A percentile compares a stretch with the other conserved stretches of the same genome.
Evolutionary conservation across 2,329 filamentous ascomycete species (phyloP).

Genomic region (Coleophoma cylindrospora): DNA sequence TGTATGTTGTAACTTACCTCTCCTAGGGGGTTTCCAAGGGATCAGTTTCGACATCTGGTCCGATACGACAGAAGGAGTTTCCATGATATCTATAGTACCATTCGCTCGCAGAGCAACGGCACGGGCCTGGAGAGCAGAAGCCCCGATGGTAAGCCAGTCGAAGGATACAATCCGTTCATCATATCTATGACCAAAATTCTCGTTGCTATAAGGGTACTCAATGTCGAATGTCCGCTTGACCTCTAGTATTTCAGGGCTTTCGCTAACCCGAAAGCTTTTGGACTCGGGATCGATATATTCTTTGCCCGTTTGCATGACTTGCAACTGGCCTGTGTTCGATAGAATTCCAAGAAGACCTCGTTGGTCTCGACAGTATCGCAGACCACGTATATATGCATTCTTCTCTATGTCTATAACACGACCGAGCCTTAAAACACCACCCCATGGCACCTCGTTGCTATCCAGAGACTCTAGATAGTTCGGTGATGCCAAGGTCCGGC

Average conservation of each 20-base stretch:
- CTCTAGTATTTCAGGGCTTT: slow-evolving; percentile 53
- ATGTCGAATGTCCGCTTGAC: slow-evolving; percentile 57
- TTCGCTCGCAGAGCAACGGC: slow-evolving; percentile 55
- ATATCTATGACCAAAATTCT: slow-evolving; percentile 37
- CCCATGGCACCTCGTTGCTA: slow-evolving; percentile 57
- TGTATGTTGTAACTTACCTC: slow-evolving; percentile 22
- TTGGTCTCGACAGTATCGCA: slow-evolving; percentile 59
- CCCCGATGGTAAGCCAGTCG: slow-evolving; percentile 59
- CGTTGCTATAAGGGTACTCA: slow-evolving; percentile 51
- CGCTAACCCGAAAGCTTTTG: slow-evolving; percentile 39
- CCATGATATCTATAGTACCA: slow-evolving; percentile 56
- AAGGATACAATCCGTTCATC: slow-evolving; percentile 60
- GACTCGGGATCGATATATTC: slow-evolving; percentile 41
- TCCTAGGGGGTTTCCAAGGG: slow-evolving; percentile 55
- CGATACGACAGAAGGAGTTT: slow-evolving; percentile 53
- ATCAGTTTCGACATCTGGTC: slow-evolving; percentile 56
- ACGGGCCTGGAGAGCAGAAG: slow-evolving; percentile 50
- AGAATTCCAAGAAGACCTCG: slow-evolving; percentile 56
- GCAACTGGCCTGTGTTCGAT: slow-evolving; percentile 58
- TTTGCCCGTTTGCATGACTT: slow-evolving; percentile 52
- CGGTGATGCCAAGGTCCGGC: slow-evolving; percentile 45
- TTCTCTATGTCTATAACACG: slow-evolving; percentile 48
- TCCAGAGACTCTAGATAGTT: slow-evolving; percentile 54
- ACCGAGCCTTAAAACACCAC: slow-evolving; percentile 53
- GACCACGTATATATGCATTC: slow-evolving; percentile 55